Percentiles rank a stretch among this genome's conserved stretches.
Conservation (phyloP, 768 basidiomycete species). For the Suillus weaverae region DNA sequence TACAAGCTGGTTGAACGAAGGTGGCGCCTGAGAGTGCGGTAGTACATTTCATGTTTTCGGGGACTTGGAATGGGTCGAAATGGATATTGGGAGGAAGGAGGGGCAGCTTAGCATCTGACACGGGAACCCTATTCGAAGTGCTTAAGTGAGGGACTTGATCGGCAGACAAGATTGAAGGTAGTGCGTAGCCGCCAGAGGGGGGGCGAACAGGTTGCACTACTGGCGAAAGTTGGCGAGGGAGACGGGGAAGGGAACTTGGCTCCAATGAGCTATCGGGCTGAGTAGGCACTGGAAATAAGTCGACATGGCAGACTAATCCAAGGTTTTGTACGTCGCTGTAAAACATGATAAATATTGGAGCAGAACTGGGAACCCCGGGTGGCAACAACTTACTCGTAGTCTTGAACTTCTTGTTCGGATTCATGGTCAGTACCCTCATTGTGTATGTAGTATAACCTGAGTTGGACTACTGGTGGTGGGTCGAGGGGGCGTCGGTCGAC, state of each 20-base stretch:
- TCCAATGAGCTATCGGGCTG: slow-evolving; percentile 13
- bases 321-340: slow-evolving; percentile 60
- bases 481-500: slow-evolving; percentile 69
- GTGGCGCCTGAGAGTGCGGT: slow-evolving; percentile 60
- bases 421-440: slow-evolving; percentile 39
- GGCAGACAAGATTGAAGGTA: slow-evolving; percentile 4
- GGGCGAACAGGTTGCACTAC: no score
- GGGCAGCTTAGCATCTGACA: slow-evolving; percentile 13
- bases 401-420: slow-evolving; percentile 48
- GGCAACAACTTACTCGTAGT: slow-evolving; percentile 46
- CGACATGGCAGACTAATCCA: slow-evolving; percentile 75
- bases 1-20: slow-evolving; percentile 54
- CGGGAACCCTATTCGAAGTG: slow-evolving; percentile 13
- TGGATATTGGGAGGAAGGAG: slow-evolving; percentile 41
- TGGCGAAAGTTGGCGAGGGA: not conserved
- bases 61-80: slow-evolving; percentile 40
- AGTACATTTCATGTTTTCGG: slow-evolving; percentile 47
- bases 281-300: slow-evolving; percentile 63
- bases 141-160: slow-evolving; percentile 25
- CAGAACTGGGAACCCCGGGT: not conserved
- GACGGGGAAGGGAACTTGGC: slow-evolving; percentile 11
- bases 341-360: slow-evolving; percentile 4
- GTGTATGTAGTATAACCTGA: slow-evolving; percentile 51
- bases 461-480: slow-evolving; percentile 59
- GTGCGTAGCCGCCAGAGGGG: not conserved